Base-by-base conservation (phyloP, 2,329 filamentous ascomycete species). In the Periglandula ipomoeae region DNA sequence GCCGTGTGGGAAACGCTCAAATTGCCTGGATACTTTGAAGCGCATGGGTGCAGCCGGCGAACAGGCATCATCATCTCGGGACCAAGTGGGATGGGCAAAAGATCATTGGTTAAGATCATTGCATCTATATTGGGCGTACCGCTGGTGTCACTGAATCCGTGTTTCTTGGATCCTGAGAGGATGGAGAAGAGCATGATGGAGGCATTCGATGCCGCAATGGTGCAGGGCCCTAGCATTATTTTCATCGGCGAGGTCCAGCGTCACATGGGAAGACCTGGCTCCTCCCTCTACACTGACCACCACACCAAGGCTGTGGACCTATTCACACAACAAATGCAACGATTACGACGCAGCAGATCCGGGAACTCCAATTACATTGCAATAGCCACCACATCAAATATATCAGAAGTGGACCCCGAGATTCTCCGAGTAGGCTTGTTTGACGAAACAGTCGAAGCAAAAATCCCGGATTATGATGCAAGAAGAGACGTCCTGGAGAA, bases 171-270 rank as follows among this genome's bases (percentile, higher is more conserved):
- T n/a, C 57, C 58, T 0, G 69, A 72, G 38, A 65, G 66, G 24
- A 54, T 69, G 49, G 65, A 66, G 32, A 70, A 63, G 56, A 66
- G 62, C 30, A 50, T 72, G 0, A 57, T 58, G 3, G 70, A 72
- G 20, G 68, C 66, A 2, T 55, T 71, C 1, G 90, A 97, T 11
- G 87, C 93, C 60, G 93, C 93, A 0, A 88, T 87, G 62, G 78
- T 81, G 48, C 76, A 90, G 34, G 90, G 91, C 0, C 93, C 93
- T 0, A 95, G 89, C 59, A 74, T 98, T 5, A 76, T 98, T 4
- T 94, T 96, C 60, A 86, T 97, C 50, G 89, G 95, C 56, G 85
- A 95, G 57, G 87, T 97, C 46, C 90, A 98, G 65, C 54, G 56
- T 50, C 84, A 85, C 4, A 93, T 97, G 58, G 87, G 89, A 0